Percentiles rank a stretch among this genome's conserved stretches.
These are phyloP conservation scores for Fusarium devonianum DNA, from an alignment of 2,329 filamentous ascomycete genomes.

Conservation along the genomic window DNA sequence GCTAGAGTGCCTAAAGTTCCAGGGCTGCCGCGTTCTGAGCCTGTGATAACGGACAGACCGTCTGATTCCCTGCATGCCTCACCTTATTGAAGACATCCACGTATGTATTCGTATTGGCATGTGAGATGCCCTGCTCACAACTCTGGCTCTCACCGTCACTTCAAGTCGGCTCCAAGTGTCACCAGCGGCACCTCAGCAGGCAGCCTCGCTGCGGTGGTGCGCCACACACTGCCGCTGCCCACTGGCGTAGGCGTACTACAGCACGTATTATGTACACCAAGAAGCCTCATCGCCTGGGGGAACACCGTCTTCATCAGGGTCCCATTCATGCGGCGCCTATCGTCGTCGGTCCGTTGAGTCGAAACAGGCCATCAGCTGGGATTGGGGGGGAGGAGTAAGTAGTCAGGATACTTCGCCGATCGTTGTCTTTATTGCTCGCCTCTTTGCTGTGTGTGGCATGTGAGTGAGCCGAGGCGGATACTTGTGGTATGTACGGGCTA, in stretches of 20 bases:
- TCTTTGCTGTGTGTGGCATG: conserved; percentile 20
- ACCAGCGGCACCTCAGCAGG: conserved; percentile 18
- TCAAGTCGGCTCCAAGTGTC: conserved; percentile 12
- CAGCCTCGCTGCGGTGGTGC: conserved; percentile 23
- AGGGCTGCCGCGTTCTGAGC: too few species aligned
- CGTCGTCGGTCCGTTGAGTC: background rate
- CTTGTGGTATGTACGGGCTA: conserved; percentile 13
- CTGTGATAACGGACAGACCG: background rate
- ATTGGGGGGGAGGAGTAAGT: too few species aligned
- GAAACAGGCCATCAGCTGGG: conserved; percentile 21
- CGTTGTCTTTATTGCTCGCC: too few species aligned
- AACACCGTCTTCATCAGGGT: background rate
- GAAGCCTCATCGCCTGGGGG: conserved; percentile 7
- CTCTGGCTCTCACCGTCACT: conserved; percentile 6
- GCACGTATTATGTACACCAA: too few species aligned
- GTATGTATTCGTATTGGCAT: too few species aligned
- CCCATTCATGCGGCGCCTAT: conserved; percentile 2
- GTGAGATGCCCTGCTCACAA: conserved; percentile 8
- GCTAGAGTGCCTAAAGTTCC: conserved; percentile 30
- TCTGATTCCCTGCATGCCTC: conserved; percentile 2
- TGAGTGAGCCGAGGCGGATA: conserved; percentile 26
- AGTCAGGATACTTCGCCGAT: too few species aligned
- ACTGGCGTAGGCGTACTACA: too few species aligned
- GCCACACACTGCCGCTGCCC: conserved; percentile 30
- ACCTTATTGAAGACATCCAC: too few species aligned